Evolutionary conservation across 1,139 yeast species (phyloP).

Genomic region (Hyphopichia buzzinii): DNA sequence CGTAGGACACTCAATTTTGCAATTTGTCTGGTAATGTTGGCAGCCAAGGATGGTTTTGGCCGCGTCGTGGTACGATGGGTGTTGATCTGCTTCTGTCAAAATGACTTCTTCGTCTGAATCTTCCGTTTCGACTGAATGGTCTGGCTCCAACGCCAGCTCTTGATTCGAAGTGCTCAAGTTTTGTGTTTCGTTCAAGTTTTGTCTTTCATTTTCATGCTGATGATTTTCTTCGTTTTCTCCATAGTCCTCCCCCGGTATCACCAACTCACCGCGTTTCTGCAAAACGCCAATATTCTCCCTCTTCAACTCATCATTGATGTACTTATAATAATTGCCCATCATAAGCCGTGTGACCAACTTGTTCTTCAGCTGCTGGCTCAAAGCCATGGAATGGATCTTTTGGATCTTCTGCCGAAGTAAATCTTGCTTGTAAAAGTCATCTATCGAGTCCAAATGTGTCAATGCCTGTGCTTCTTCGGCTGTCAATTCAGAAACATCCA

Average conservation of each 20-base stretch:
- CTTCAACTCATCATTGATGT: conserved; percentile 32
- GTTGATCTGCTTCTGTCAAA: conserved; percentile 48
- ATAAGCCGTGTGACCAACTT: conserved; percentile 67
- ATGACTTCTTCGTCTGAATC: conserved; percentile 32
- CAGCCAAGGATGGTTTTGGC: conserved; percentile 60
- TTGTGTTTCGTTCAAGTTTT: conserved; percentile 17
- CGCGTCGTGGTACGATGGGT: conserved; percentile 49
- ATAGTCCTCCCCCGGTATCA: conserved; percentile 12
- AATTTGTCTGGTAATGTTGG: conserved; percentile 76
- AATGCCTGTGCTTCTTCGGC: conserved; percentile 34
- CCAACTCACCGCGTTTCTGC: conserved; percentile 13
- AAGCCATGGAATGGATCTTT: conserved; percentile 47
- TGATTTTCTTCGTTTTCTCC: conserved; percentile 5
- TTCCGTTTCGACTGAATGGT: conserved; percentile 3
- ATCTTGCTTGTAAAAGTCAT: conserved; percentile 51
- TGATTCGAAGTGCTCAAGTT: conserved; percentile 2
- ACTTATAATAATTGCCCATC: conserved; percentile 68
- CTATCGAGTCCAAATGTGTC: conserved; percentile 39
- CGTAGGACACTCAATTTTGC: conserved; percentile 77
- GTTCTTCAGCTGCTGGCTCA: conserved; percentile 57
- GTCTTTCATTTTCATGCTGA: neutral
- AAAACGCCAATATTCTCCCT: conserved; percentile 16
- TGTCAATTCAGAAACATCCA: conserved; percentile 36
- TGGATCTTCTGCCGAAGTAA: conserved; percentile 57
- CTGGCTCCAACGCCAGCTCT: neutral